Percentiles rank a stretch among this genome's conserved stretches.
Conservation (phyloP, 2,329 filamentous ascomycete species). For the Diaporthe destruens region DNA sequence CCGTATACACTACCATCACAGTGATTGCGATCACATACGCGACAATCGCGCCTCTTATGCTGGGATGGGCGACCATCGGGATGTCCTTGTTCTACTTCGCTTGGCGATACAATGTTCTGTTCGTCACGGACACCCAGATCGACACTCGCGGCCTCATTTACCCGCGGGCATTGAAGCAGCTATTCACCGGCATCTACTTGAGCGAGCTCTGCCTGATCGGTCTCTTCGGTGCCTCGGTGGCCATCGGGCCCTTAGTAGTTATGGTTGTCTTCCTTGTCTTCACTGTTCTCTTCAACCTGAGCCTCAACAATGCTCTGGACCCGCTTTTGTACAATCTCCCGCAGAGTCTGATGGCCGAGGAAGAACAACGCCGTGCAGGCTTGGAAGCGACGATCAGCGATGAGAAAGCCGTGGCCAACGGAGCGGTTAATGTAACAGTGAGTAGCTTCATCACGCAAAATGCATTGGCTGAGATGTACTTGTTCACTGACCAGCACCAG, state of each 20-base stretch:
- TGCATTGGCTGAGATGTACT: background rate
- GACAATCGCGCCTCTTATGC: slow-evolving; percentile 85
- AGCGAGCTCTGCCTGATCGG: slow-evolving; percentile 86
- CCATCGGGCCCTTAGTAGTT: slow-evolving; percentile 77
- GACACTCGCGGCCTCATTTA: slow-evolving; percentile 92
- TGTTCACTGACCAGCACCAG: slow-evolving; percentile 22
- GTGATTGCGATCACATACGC: slow-evolving; percentile 89
- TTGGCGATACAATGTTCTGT: slow-evolving; percentile 92
- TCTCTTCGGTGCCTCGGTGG: slow-evolving; percentile 78
- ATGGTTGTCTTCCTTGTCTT: slow-evolving; percentile 84
- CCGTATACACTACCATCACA: slow-evolving; percentile 83
- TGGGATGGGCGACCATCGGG: slow-evolving; percentile 84
- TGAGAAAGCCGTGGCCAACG: slow-evolving; percentile 45
- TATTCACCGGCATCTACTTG: slow-evolving; percentile 87
- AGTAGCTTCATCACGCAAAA: background rate
- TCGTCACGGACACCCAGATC: slow-evolving; percentile 83
- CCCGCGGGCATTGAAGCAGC: slow-evolving; percentile 86
- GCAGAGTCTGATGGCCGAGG: slow-evolving; percentile 71
- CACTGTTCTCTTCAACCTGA: slow-evolving; percentile 80
- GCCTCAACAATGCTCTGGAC: slow-evolving; percentile 77
- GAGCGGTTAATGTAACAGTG: slow-evolving; percentile 43
- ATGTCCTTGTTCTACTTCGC: slow-evolving; percentile 87
- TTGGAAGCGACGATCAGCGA: slow-evolving; percentile 42
- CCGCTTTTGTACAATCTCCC: slow-evolving; percentile 85
- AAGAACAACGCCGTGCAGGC: slow-evolving; percentile 51